Percentiles rank a stretch among this genome's conserved stretches.
These are phyloP conservation scores for Pyrenophora graminea DNA, from an alignment of 2,329 filamentous ascomycete genomes.

Conservation along the genomic window DNA sequence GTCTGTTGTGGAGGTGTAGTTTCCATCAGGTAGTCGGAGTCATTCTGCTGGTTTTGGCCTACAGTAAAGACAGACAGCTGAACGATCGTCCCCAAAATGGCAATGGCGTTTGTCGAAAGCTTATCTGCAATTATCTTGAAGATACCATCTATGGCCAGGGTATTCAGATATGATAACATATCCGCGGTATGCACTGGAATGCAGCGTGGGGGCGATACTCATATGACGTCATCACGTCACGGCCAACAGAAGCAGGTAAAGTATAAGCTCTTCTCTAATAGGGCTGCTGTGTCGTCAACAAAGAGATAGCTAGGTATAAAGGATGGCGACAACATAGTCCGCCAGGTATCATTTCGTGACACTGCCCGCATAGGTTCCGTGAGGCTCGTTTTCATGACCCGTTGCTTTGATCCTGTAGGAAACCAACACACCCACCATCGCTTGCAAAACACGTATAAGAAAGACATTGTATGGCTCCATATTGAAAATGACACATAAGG, in stretches of 20 bases:
- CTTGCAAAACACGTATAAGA: slow-evolving; percentile 21
- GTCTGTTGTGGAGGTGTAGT: no score
- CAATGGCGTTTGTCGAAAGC: no score
- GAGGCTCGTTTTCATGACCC: slow-evolving; percentile 27
- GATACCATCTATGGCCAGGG: no score
- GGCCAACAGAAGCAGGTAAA: neutral
- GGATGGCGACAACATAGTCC: slow-evolving; percentile 37
- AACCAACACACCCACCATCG: slow-evolving; percentile 19
- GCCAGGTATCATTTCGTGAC: slow-evolving; percentile 47
- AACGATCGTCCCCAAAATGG: neutral
- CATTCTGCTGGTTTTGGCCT: no score
- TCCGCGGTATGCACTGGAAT: no score
- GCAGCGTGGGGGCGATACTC: neutral
- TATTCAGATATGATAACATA: no score
- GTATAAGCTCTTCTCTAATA: neutral
- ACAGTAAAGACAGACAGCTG: no score
- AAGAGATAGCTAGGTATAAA: slow-evolving; percentile 21
- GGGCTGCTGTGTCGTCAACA: slow-evolving; percentile 8
- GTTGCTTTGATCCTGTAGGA: slow-evolving; percentile 27
- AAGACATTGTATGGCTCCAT: slow-evolving; percentile 18
- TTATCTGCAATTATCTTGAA: no score
- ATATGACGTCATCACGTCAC: slow-evolving; percentile 4
- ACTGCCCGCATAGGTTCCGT: slow-evolving; percentile 26
- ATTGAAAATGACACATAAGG: neutral
- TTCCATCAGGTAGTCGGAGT: no score